Evolutionary conservation across 108 stramenopile species (phyloP), one percentile per base, ranked within the genome.

Genomic region (Discostella pseudostelligera): DNA sequence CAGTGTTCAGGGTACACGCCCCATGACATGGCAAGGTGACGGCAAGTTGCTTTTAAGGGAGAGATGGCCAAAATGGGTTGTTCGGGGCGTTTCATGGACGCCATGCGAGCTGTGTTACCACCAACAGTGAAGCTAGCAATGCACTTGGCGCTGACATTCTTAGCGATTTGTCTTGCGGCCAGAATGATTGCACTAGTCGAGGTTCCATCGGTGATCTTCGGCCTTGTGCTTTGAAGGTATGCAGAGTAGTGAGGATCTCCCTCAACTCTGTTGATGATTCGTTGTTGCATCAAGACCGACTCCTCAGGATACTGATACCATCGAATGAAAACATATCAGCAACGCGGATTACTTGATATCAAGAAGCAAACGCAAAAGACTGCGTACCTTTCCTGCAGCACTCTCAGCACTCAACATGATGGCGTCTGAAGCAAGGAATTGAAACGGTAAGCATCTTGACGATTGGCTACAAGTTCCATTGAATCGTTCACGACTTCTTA

Each of bases 351-450:
- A 43, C 4, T 8, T 12, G 42, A 19, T 24, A 60, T 21, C 11
- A 47, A 22, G 29, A 45, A 5, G 36, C 9, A 10, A 8, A 19
- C 24, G 16, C 21, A 40, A 26, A 36, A 22, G 26, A 55, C 22
- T 3, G 11, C 81, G 45, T 70, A 82, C 81, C 65, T 71, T 74
- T 63, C 91, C 91, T 43, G 90, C 93, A 3, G 97, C 97, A 61
- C 85, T 86, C 69, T 98, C 97, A 24, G 90, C 97, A 64, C 83
- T 85, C 16, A 98, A 64, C 97, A 98, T 98, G 76, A 98, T 94
- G 4, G 95, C 95, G 75, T 98, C 97, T 55, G 14, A 16, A 8
- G 4, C 32, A 22, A 8, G 47, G 1, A 22, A 2, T 48, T 20
- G 47, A 16, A 22, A 45, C 8, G 3, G 44, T 16, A 14, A 17